Evolutionary conservation across 495 filamentous ascomycete genomes (phyloP), one percentile per base, ranked within the genome.

Genomic region (Aspergillus ellipticus): DNA sequence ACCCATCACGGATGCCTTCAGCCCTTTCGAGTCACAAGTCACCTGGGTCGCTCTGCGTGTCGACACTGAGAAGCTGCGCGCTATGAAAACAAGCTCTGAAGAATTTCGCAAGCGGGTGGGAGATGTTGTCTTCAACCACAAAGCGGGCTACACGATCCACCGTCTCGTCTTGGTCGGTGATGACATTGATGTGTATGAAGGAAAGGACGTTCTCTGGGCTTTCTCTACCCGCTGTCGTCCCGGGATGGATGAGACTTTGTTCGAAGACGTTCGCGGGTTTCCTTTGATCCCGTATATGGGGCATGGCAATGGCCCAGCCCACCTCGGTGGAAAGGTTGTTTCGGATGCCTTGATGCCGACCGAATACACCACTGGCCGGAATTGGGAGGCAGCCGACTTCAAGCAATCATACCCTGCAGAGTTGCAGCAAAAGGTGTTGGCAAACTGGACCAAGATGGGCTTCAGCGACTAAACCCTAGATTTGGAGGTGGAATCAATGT

Each of bases 321-420:
- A 45, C 21, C 42, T 20, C 1, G 24, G 24, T 28, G 24, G 24
- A 28, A 74, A 74, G 58, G 64, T 74, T 10, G 70, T 72, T 37
- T 71, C 65, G 0, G 64, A 69, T 65, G 68, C 66, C 2, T 48
- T 69, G 35, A 55, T 73, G 57, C 70, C 70, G 0, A 22, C 31
- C 8, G 70, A 75, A 45, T 74, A 70, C 59, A 68, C 62, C 0
- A 66, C 65, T n/a, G 63, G 65, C 22, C 42, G 54, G 8, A 58
- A 71, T 26, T 73, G 65, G 67, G 46, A 57, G 22, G 59, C 61
- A 5, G 65, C 63, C 17, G 61, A 66, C 42, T 73, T 75, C 37
- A 53, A 71, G 52, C 31, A 61, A 6, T 64, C 67, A 0, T 74
- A 67, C 46, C 67, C 72, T 0, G 59, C 64, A 49, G 59, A 66